Conservation (phyloP, 805 yeast species). For the Saturnispora sanitii region DNA sequence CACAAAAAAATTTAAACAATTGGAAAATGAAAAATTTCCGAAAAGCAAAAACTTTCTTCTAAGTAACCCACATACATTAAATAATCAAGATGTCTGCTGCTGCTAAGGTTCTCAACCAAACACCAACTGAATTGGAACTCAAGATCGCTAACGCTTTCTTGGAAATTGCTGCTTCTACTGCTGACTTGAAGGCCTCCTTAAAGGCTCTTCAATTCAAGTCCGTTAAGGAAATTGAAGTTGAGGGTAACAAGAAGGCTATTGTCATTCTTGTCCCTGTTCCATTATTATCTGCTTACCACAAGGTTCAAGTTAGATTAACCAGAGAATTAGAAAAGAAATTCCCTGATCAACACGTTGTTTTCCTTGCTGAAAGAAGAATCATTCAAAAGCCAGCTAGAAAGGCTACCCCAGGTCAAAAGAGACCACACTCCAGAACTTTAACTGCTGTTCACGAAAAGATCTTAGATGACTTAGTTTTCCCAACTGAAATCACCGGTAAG, state of each 20-base stretch:
- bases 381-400: constrained; percentile 98
- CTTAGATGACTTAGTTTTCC: constrained; percentile 98
- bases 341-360: constrained; percentile 99
- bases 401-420: constrained; percentile 91
- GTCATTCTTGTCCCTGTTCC: constrained; percentile 98
- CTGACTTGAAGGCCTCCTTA: constrained; percentile 91
- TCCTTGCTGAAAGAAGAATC: constrained; percentile 99
- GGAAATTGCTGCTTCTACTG: constrained; percentile 86
- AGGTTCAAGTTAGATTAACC: constrained; percentile 93
- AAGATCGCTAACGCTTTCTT: constrained; percentile 98
- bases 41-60: not conserved
- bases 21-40: not conserved
- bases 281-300: constrained; percentile 85
- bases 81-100: constrained; percentile 78
- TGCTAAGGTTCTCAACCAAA: constrained; percentile 87
- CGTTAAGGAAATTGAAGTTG: constrained; percentile 94
- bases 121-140: constrained; percentile 97
- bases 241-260: constrained; percentile 98
- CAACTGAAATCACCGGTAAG: constrained; percentile 98
- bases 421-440: constrained; percentile 99
- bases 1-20: constrained; percentile 2
- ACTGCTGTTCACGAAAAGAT: constrained; percentile 97
- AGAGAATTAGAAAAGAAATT: constrained; percentile 99
- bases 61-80: constrained; percentile 1
- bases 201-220: constrained; percentile 98